Base-by-base conservation (phyloP, 805 yeast genomes). In the Suhomyces kilbournensis region DNA sequence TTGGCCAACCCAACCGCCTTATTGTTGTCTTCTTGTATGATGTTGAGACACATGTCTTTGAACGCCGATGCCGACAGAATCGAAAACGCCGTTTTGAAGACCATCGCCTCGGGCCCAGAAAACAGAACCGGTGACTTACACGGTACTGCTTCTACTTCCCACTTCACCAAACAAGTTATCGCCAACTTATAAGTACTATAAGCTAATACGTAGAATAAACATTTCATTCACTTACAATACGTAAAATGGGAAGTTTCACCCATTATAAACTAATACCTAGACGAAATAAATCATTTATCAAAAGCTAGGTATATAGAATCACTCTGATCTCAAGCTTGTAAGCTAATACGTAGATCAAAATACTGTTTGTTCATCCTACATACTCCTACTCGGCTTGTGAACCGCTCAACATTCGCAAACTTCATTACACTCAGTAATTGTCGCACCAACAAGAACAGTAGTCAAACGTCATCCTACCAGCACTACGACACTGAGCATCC, bases 1-100 rank as follows among this genome's bases (percentile, higher is more conserved):
- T 84, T 90, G 72, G 99, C 99, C 60, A 94, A 94, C 85, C 99
- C 99, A 78, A 94, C 99, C 56, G 99, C 99, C 53, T 77, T 94
- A 70, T 81, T 94, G 72, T 82, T 94, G 70, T 90, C 97, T 48
- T 93, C 98, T 45, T 90, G 92, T 70, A 94, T 94, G 97, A 93
- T 94, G 98, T 86, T 94, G 82, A 88, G 96, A 80, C 99, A 94
- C 82, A 93, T 94, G 98, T 86, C 90, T 50, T 83, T 94, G 74
- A 80, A 81, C 73, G 76, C 79, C 30, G 82, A 86, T 67, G 98
- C 97, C 63, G 86, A 83, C 71, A 81, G 77, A 73, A 90, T 94
- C 68, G 96, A 93, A 80, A 75, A 71, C 61, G 98, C 99, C 54
- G 97, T 92, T 52, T 77, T 80, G 67, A 79, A 74, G 69, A 90